phyloP scores from a whole-genome alignment of 208 protist genomes.

The Tritrichomonas musculus region DNA sequence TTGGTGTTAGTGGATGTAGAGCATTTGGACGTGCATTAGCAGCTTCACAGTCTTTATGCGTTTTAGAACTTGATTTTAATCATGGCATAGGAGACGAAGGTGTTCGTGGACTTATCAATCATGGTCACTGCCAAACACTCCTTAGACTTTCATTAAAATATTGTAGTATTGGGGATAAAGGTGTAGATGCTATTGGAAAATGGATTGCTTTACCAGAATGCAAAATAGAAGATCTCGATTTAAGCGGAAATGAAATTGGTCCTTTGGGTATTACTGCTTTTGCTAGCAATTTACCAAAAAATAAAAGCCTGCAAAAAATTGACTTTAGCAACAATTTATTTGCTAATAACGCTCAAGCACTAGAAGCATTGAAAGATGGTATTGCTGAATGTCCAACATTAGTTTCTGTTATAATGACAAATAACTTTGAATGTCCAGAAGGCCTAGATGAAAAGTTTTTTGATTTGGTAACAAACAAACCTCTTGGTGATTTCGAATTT shows the following conservation, averaged over 20 bases:
- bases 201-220: not conserved
- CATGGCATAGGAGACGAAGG: not conserved
- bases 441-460: not conserved
- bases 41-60: not conserved
- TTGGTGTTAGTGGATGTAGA: not conserved
- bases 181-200: not conserved
- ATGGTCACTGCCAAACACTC: not conserved
- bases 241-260: conserved; percentile 20
- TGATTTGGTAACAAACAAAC: not conserved
- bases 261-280: not conserved
- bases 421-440: conserved; percentile 30
- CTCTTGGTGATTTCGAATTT: not conserved
- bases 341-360: not conserved
- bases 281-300: not conserved
- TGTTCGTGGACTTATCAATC: not conserved
- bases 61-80: conserved; percentile 13
- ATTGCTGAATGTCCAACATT: not conserved
- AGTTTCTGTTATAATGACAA: not conserved
- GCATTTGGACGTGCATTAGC: not conserved
- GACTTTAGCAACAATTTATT: not conserved
- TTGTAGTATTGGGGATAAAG: conserved; percentile 15
- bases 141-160: not conserved
- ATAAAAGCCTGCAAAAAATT: not conserved
- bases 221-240: not conserved
- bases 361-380: not conserved